These are phyloP conservation scores for Cucurbita maxima DNA, from an alignment of 306 rosid species.

Conservation along the genomic window DNA sequence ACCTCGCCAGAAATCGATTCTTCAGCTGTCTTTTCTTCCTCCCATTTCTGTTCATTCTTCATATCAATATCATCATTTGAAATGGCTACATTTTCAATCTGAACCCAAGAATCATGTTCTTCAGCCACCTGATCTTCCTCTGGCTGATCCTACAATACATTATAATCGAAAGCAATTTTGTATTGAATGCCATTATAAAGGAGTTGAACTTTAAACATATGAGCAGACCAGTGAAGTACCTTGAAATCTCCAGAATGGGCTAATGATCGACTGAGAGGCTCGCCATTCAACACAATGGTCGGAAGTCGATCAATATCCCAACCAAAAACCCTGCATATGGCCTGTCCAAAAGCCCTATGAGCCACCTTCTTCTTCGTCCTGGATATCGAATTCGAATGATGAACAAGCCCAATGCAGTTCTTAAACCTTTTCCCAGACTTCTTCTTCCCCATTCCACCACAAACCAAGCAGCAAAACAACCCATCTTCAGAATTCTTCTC, in stretches of 20 bases:
- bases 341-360: conserved; percentile 46
- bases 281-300: conserved; percentile 31
- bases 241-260: conserved; percentile 3
- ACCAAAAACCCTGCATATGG: conserved; percentile 48
- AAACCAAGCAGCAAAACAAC: conserved; percentile 57
- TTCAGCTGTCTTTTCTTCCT: background rate
- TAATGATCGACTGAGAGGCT: conserved; percentile 24
- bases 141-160: conserved; percentile 5
- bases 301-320: conserved; percentile 51
- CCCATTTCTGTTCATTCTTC: background rate
- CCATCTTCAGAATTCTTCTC: conserved; percentile 34
- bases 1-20: conserved; percentile 7
- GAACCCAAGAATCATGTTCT: background rate
- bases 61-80: background rate
- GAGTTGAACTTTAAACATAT: background rate
- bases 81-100: background rate
- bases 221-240: conserved; percentile 1
- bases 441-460: conserved; percentile 40
- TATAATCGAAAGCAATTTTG: background rate
- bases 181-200: background rate
- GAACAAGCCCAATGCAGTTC: conserved; percentile 39
- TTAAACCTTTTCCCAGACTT: conserved; percentile 36
- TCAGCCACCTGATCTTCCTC: background rate
- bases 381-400: conserved; percentile 31
- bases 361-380: conserved; percentile 33